A percentile compares a stretch with the other conserved stretches of the same genome.
Evolutionary conservation across 2,329 filamentous ascomycete species (phyloP).

Genomic region (Exophiala phaeomuriformis): DNA sequence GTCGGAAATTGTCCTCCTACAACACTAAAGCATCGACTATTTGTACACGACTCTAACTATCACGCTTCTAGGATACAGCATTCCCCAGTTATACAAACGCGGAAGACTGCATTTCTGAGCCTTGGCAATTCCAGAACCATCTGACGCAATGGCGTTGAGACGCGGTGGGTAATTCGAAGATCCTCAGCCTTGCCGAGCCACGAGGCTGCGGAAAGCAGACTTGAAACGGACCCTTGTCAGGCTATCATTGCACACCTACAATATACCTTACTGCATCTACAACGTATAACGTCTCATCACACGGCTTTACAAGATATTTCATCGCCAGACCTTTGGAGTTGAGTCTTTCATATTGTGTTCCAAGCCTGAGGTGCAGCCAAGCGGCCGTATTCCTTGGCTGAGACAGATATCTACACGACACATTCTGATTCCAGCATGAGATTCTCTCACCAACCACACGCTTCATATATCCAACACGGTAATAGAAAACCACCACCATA

Average conservation of each 20-base stretch:
- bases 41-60: too few relatives aligned
- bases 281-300: too few relatives aligned
- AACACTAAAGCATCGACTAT: too few relatives aligned
- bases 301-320: too few relatives aligned
- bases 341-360: conserved; percentile 17
- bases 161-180: neutral
- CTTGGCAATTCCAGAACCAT: conserved; percentile 23
- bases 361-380: conserved; percentile 8
- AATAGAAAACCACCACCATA: neutral
- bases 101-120: neutral
- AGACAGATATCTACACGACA: conserved; percentile 9
- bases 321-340: conserved; percentile 5
- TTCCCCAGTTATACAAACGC: too few relatives aligned
- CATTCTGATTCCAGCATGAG: conserved; percentile 1
- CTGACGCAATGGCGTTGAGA: conserved; percentile 14
- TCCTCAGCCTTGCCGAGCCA: conserved; percentile 4
- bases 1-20: too few relatives aligned
- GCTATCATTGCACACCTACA: too few relatives aligned
- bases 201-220: neutral
- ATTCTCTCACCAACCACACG: neutral
- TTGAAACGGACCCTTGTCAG: too few relatives aligned
- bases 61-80: too few relatives aligned
- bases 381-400: conserved; percentile 6
- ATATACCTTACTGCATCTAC: too few relatives aligned
- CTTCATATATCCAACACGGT: conserved; percentile 9